Evolutionary conservation across 257 asterid genomes (phyloP), one percentile per base, ranked within the genome.

Genomic region (Galeopsis tetrahit): DNA sequence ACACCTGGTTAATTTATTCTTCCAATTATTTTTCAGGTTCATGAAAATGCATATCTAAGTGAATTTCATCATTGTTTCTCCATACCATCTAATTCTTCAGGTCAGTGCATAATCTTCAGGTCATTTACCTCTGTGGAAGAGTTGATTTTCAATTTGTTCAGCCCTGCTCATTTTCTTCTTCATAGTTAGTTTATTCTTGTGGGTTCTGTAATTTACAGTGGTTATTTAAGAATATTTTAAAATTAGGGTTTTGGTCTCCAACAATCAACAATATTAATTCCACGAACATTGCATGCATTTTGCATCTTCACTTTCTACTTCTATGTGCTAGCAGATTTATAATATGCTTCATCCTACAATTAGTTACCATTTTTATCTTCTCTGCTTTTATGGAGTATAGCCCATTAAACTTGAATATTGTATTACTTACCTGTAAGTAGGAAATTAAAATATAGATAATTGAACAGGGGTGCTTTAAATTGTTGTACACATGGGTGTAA

Each of bases 31-130:
- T 78, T 79, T 77, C 89, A 85, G 94, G 91, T 91, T 71, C 98
- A 94, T 84, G 98, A 94, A 83, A 94, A 94, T 81, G 95, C 98
- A 31, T 94, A 94, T 74, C 66, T 84, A 42, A 89, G 95, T 80
- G 96, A 91, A 77, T 91, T 81, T 75, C 98, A 94, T 76, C 98
- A 94, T 84, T 94, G 98, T 85, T 94, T 91, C 74, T 79, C 92
- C 53, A 57, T 86, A 40, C 82, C 87, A 42, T 86, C 95, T 32
- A 91, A 91, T 82, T 79, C 84, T 63, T 91, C 98, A 73, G 96
- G 98, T 93, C 74, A 72, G 86, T 72, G 66, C 70, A 63, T 21
- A 15, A 64, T 74, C 64, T n/a, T n/a, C n/a, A n/a, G n/a, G 34
- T 60, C 7, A 70, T 42, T 10, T 15, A 61, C 48, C 32, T 70